These are phyloP conservation scores for Lachnellula suecica DNA, from an alignment of 2,329 filamentous ascomycete species.

Conservation along the genomic window DNA sequence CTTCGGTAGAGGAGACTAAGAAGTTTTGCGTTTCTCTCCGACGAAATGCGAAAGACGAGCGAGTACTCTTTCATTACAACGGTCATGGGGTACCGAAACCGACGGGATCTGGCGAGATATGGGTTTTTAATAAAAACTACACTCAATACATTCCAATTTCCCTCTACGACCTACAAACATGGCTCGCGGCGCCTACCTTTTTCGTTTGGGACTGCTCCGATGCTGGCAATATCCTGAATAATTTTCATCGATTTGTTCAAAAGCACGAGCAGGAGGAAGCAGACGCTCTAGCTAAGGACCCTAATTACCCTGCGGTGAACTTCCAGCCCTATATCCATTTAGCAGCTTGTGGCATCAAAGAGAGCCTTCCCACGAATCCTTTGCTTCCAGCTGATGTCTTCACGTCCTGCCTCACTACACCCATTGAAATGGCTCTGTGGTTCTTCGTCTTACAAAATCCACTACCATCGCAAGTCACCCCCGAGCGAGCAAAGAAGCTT, in stretches of 20 bases:
- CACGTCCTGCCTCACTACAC: slow-evolving; percentile 92
- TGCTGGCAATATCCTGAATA: slow-evolving; percentile 90
- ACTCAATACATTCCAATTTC: slow-evolving; percentile 98
- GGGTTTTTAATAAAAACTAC: slow-evolving; percentile 99
- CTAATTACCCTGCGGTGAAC: slow-evolving; percentile 77
- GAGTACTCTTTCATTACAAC: slow-evolving; percentile 98
- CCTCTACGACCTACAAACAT: slow-evolving; percentile 89
- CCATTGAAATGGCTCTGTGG: slow-evolving; percentile 94
- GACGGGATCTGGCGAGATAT: slow-evolving; percentile 93
- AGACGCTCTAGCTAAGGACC: slow-evolving; percentile 73
- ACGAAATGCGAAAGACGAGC: slow-evolving; percentile 91
- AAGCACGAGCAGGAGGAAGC: slow-evolving; percentile 91
- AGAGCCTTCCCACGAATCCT: slow-evolving; percentile 93
- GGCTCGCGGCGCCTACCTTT: slow-evolving; percentile 92
- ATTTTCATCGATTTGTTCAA: slow-evolving; percentile 91
- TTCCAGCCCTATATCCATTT: slow-evolving; percentile 78
- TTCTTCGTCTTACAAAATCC: slow-evolving; percentile 92
- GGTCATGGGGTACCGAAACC: slow-evolving; percentile 96
- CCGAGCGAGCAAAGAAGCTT: slow-evolving; percentile 84
- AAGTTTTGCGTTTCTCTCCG: slow-evolving; percentile 91
- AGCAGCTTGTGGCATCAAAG: slow-evolving; percentile 85
- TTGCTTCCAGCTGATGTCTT: slow-evolving; percentile 92
- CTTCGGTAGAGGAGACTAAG: slow-evolving; percentile 95
- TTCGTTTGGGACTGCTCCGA: slow-evolving; percentile 99
- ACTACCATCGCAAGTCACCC: slow-evolving; percentile 62